A percentile compares a stretch with the other conserved stretches of the same genome.
Conservation (phyloP, 1,139 yeast species). For the Zygosaccharomyces pseudobailii region DNA sequence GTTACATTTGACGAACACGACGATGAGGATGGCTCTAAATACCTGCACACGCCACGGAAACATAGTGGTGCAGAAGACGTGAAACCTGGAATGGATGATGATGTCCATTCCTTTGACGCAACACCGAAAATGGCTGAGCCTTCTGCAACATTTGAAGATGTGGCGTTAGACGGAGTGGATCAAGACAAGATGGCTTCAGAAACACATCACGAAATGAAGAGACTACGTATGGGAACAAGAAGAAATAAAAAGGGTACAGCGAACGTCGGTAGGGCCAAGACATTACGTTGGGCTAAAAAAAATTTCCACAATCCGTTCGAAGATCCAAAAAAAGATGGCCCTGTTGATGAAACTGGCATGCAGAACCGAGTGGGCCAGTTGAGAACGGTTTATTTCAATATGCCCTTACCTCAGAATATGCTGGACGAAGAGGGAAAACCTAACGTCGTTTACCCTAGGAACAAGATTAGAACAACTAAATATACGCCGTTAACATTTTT, state of each 20-base stretch:
- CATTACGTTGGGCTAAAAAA: slow-evolving; percentile 38
- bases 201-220: slow-evolving; percentile 43
- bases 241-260: slow-evolving; percentile 74
- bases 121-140: slow-evolving; percentile 26
- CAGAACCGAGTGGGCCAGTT: slow-evolving; percentile 32
- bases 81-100: slow-evolving; percentile 17
- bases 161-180: slow-evolving; percentile 22
- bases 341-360: slow-evolving; percentile 25
- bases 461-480: slow-evolving; percentile 92
- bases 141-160: slow-evolving; percentile 24
- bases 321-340: slow-evolving; percentile 22
- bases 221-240: slow-evolving; percentile 89
- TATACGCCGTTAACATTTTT: slow-evolving; percentile 86
- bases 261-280: slow-evolving; percentile 38
- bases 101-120: slow-evolving; percentile 25
- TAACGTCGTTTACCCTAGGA: slow-evolving; percentile 57
- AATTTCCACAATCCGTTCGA: slow-evolving; percentile 33
- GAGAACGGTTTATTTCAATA: slow-evolving; percentile 63
- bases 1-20: slow-evolving; percentile 10
- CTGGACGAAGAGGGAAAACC: slow-evolving; percentile 64
- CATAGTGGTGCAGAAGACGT: slow-evolving; percentile 12
- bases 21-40: slow-evolving; percentile 9
- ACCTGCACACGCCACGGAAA: slow-evolving; percentile 6
- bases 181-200: slow-evolving; percentile 12
- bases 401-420: slow-evolving; percentile 59